These are phyloP conservation scores for Calvatia gigantea DNA, from an alignment of 768 basidiomycete species.

Conservation along the genomic window DNA sequence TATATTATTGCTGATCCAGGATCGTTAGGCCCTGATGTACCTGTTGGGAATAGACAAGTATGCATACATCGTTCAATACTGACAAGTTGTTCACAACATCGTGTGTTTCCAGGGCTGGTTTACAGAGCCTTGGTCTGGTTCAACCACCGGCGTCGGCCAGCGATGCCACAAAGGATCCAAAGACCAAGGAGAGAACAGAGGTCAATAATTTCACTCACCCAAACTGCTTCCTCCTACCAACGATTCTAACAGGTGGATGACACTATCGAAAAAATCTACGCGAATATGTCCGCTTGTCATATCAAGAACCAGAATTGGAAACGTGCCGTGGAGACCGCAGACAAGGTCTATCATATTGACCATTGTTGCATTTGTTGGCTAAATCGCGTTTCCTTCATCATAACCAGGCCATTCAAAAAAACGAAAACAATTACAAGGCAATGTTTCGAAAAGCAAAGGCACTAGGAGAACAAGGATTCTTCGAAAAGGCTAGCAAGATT, in stretches of 20 bases:
- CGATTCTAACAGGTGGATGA: constrained; percentile 54
- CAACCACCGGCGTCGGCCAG: constrained; percentile 23
- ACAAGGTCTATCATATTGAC: constrained; percentile 47
- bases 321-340: constrained; percentile 75
- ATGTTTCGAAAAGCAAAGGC: constrained; percentile 82
- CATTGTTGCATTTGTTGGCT: not conserved
- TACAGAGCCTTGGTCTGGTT: constrained; percentile 48
- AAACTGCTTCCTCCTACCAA: not conserved
- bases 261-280: constrained; percentile 76
- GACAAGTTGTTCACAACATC: not conserved
- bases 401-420: constrained; percentile 66
- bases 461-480: constrained; percentile 69
- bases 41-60: constrained; percentile 78
- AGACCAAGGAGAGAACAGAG: constrained; percentile 63
- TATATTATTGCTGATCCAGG: constrained; percentile 5
- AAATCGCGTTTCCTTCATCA: not conserved
- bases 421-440: constrained; percentile 74
- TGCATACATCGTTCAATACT: constrained; percentile 18
- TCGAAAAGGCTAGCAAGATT: constrained; percentile 66
- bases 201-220: constrained; percentile 28
- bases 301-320: constrained; percentile 79
- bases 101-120: constrained; percentile 46
- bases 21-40: constrained; percentile 61
- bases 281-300: constrained; percentile 84
- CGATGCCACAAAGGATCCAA: constrained; percentile 28